phyloP scores from a whole-genome alignment of 495 filamentous ascomycete genomes.

The Annulohypoxylon maeteangense region DNA sequence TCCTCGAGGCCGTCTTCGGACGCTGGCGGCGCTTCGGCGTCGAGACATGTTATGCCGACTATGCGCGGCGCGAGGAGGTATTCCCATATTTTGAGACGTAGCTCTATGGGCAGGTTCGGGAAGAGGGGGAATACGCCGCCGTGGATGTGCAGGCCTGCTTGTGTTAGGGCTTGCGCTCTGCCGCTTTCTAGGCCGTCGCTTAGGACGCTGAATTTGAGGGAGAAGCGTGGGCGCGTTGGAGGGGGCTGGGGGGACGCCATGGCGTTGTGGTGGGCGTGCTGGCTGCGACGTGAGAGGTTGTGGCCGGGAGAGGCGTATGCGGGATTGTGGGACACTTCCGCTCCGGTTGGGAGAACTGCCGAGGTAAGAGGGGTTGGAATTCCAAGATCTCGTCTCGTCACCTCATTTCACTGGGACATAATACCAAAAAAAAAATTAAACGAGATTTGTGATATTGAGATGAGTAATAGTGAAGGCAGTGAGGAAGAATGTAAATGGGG shows the following conservation, averaged over 20 bases:
- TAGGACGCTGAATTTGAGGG: conserved; percentile 53
- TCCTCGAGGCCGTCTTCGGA: conserved; percentile 17
- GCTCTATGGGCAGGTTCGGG: conserved; percentile 54
- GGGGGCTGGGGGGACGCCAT: background rate
- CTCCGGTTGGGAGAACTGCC: background rate
- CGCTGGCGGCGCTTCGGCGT: conserved; percentile 25
- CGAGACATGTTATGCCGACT: conserved; percentile 49
- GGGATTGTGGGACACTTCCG: background rate
- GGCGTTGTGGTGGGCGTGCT: background rate
- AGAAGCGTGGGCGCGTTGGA: conserved; percentile 35
- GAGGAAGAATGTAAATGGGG: background rate
- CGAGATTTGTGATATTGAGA: background rate
- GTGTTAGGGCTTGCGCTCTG: conserved; percentile 26
- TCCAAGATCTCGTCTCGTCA: background rate
- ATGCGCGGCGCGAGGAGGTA: conserved; percentile 54
- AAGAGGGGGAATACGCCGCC: conserved; percentile 50
- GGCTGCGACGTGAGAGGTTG: background rate
- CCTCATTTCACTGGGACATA: background rate
- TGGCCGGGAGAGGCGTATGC: background rate
- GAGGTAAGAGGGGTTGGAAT: background rate
- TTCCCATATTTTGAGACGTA: conserved; percentile 60
- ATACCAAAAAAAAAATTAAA: background rate
- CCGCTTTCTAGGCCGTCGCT: conserved; percentile 48
- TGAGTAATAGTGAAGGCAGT: too few species aligned
- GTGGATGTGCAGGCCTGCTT: conserved; percentile 29